Evolutionary conservation across 768 basidiomycete species (phyloP), one percentile per base, ranked within the genome.

Genomic region (Trametes coccinea): DNA sequence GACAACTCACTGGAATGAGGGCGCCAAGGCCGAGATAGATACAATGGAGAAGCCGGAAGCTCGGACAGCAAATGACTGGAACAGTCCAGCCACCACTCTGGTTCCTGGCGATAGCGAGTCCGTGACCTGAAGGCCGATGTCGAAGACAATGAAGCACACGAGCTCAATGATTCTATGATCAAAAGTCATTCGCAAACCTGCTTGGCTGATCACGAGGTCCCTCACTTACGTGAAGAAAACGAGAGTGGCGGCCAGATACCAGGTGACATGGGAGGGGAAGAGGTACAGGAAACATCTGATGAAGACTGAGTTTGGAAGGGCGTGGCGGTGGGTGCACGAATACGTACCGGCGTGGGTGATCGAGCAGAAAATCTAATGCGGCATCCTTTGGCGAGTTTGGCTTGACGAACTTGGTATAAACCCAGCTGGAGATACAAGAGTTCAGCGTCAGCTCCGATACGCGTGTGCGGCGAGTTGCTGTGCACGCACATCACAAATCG

Each of bases 201-300:
- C 22, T 22, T 22, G 22, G 22, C 22, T 22, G 34, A 37, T 37
- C 34, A 37, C 34, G 22, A 37, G 5, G 34, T 11, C 5, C 11
- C 34, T 37, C 6, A 50, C 77, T 22, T 56, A 88, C 87, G 83
- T 87, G 68, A 90, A 79, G 5, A 74, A 48, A 8, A 83, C 64
- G 41, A 90, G 76, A 47, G 81, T 79, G 9, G 86, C 77, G 1
- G 84, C 66, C 7, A 92, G 75, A 62, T 89, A 88, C 86, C 88
- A 89, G 2, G 88, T 90, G 67, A 90, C 89, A 60, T 89, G 88
- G 33, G 84, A 83, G 0, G 88, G 88, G 65, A 91, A 90, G 72
- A 90, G 72, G 71, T 89, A 90, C 27, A 89, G 68, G 66, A 85
- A 90, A 68, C 88, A 85, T 62, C 84, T 83, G 46, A 30, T 17